These are phyloP conservation scores for Globisporangium yorkense DNA, from an alignment of 352 stramenopile genomes.

Conservation along the genomic window DNA sequence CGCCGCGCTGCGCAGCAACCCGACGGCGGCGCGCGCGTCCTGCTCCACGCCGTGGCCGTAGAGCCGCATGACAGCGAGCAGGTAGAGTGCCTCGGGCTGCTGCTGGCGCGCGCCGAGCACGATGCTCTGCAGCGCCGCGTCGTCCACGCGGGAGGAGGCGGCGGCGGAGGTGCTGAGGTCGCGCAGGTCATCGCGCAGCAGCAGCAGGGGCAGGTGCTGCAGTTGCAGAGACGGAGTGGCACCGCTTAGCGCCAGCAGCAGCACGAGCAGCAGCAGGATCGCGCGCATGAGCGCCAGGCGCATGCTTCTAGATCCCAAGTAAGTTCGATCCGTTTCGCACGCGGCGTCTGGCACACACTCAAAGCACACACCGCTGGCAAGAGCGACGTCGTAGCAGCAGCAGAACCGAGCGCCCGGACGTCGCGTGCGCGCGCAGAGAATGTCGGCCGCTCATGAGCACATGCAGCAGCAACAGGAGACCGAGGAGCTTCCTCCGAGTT, in stretches of 20 bases:
- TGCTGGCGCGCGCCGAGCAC: slow-evolving; percentile 27
- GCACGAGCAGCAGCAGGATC: not conserved
- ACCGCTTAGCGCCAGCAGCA: not conserved
- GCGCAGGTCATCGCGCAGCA: slow-evolving; percentile 16
- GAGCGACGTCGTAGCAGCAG: too few relatives aligned
- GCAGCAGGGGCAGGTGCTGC: not conserved
- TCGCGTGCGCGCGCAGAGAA: too few relatives aligned
- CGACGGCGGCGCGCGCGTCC: slow-evolving; percentile 23
- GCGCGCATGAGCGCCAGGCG: not conserved
- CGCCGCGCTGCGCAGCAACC: slow-evolving; percentile 22
- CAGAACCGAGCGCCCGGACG: too few relatives aligned
- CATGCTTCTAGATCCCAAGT: not conserved
- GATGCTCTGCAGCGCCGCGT: slow-evolving; percentile 24
- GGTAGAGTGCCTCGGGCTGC: slow-evolving; percentile 38
- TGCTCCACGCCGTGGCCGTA: slow-evolving; percentile 39
- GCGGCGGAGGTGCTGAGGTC: not conserved
- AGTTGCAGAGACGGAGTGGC: not conserved
- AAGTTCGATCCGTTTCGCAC: not conserved
- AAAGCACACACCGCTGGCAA: too few relatives aligned
- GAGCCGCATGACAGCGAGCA: slow-evolving; percentile 43
- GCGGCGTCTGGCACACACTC: too few relatives aligned
- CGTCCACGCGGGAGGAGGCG: slow-evolving; percentile 13
- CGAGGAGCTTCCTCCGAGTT: not conserved
- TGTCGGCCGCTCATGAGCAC: too few relatives aligned
- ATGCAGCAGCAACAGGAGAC: not conserved